Evolutionary conservation across 345 rosid genomes (phyloP), one percentile per base, ranked within the genome.

Genomic region (Chamaenerion angustifolium): DNA sequence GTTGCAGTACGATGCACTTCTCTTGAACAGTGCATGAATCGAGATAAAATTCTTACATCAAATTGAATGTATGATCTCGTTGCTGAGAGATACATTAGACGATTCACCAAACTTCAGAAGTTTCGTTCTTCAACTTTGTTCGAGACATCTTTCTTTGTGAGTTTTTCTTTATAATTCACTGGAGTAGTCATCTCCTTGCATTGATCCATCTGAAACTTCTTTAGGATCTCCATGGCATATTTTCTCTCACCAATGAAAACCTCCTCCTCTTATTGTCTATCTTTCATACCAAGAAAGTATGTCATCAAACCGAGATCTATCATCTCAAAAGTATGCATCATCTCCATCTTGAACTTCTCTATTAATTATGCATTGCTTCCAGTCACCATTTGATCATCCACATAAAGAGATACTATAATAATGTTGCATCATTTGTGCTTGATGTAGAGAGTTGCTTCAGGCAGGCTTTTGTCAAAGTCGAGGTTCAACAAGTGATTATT

Each of bases 261-360:
- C n/a, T 16, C 2, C 11, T 42, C 15, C 4, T 42, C 4, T 16
- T 5, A 1, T 42, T 42, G 58, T 12, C 2, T 9, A 8, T 3
- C 49, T 18, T 54, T 49, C 14, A 54, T 54, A 10, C 49, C 48
- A 40, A 54, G 16, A 43, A 54, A 54, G 21, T 17, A 44, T 1
- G 1, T 2, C 48, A 42, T 8, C 8, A 17, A 3, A 1, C 56
- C 45, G 7, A 31, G 17, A 18, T 52, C 45, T 2, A 8, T 43
- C 45, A 43, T 43, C 8, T 11, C 45, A 43, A 43, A 43, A 14
- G 12, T 11, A 2, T 43, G 2, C 12, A 11, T 11, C 45, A 43
- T 11, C 2, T 14, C 15, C 2, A 4, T 8, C 15, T 43, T 43
- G 13, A 11, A 11, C 12, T 11, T 8, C 15, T 43, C 8, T 43